A percentile compares a stretch with the other conserved stretches of the same genome.
Evolutionary conservation across 805 yeast species (phyloP).

Genomic region (Candida methanosorbosa): DNA sequence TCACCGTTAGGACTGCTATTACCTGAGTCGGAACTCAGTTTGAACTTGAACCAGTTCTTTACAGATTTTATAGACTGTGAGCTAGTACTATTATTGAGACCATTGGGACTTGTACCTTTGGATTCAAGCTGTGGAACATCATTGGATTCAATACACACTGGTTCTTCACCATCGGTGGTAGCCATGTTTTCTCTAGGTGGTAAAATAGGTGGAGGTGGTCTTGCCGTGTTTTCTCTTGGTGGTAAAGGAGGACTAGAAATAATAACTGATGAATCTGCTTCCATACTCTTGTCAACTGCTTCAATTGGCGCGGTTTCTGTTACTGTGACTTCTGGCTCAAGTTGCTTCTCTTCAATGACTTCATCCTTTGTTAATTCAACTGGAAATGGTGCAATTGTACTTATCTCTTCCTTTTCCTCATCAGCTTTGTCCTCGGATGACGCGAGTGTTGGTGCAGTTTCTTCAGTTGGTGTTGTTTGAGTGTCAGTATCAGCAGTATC

Average conservation of each 20-base stretch:
- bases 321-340: background rate
- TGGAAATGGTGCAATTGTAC: too few species aligned
- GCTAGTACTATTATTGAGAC: slow-evolving; percentile 2
- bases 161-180: slow-evolving; percentile 3
- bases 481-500: background rate
- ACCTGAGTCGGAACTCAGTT: slow-evolving; percentile 10
- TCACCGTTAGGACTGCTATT: too few species aligned
- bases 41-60: slow-evolving; percentile 22
- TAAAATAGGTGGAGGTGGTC: slow-evolving; percentile 8
- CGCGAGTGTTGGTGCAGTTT: too few species aligned
- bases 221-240: slow-evolving; percentile 15
- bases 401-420: too few species aligned
- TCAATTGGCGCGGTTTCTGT: too few species aligned
- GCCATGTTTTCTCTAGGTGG: slow-evolving; percentile 23
- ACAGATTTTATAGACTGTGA: slow-evolving; percentile 4
- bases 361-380: background rate
- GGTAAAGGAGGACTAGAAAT: slow-evolving; percentile 28
- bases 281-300: too few species aligned
- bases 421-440: too few species aligned
- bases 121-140: slow-evolving; percentile 1
- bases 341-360: background rate
- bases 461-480: background rate
- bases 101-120: too few species aligned
- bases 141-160: slow-evolving; percentile 1
- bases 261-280: too few species aligned